These are phyloP conservation scores for Candida gorgasii DNA, from an alignment of 805 yeast genomes.

Conservation along the genomic window DNA sequence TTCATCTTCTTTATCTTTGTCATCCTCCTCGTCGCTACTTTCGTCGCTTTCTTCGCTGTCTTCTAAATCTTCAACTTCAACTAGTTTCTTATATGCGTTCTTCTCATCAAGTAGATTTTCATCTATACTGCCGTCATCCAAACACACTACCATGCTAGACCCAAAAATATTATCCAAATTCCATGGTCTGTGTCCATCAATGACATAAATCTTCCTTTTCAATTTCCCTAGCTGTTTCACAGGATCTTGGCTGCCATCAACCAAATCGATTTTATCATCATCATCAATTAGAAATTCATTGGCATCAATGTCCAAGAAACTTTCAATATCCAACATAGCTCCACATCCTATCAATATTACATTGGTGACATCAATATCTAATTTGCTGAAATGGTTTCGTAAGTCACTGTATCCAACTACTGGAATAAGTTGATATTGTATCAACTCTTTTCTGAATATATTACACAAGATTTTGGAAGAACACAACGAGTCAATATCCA, in stretches of 20 bases:
- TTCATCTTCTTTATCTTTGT: constrained; percentile 18
- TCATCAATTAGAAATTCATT: constrained; percentile 41
- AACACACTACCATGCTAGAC: constrained; percentile 70
- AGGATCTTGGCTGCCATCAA: constrained; percentile 14
- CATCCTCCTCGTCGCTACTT: constrained; percentile 28
- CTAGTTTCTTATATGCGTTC: constrained; percentile 59
- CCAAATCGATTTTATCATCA: constrained; percentile 19
- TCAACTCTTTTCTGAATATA: constrained; percentile 73
- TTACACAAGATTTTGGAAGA: constrained; percentile 75
- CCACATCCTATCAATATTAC: constrained; percentile 91
- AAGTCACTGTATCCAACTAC: constrained; percentile 89
- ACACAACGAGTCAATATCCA: constrained; percentile 90
- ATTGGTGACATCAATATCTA: constrained; percentile 76
- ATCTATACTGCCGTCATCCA: constrained; percentile 83
- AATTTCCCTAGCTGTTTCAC: constrained; percentile 20
- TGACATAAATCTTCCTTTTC: constrained; percentile 67
- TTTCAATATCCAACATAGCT: constrained; percentile 82
- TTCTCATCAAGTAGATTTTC: constrained; percentile 56
- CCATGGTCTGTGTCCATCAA: constrained; percentile 97
- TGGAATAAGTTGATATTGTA: constrained; percentile 87
- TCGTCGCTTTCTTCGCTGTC: constrained; percentile 35
- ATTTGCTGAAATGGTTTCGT: constrained; percentile 54
- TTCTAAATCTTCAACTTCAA: constrained; percentile 41
- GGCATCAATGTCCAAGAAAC: constrained; percentile 64
- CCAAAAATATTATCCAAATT: constrained; percentile 90